phyloP scores from a whole-genome alignment of 192 early-diverging fungal genomes.

The Mortierella claussenii region DNA sequence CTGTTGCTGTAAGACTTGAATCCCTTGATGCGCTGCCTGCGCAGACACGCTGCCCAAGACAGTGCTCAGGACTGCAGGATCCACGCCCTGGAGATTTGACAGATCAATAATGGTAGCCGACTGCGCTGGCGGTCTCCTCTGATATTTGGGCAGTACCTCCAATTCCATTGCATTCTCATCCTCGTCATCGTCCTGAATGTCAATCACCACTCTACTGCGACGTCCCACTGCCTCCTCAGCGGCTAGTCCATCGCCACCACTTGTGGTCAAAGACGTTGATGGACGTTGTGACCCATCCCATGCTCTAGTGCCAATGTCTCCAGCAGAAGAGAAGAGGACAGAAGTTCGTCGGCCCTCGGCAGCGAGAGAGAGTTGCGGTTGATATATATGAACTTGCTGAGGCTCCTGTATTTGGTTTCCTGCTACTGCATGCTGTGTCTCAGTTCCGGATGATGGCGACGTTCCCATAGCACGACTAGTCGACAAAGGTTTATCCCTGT shows the following conservation, averaged over 20 bases:
- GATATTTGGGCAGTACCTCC: constrained; percentile 26
- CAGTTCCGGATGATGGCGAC: background rate
- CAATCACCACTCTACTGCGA: background rate
- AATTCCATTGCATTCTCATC: constrained; percentile 10
- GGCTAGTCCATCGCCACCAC: background rate
- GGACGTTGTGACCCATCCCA: background rate
- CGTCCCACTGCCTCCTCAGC: background rate
- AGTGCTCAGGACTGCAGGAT: constrained; percentile 20
- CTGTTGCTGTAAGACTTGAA: background rate
- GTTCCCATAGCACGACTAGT: background rate
- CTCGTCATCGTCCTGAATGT: background rate
- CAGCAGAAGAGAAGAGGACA: background rate
- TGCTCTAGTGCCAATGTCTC: background rate
- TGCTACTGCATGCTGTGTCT: background rate
- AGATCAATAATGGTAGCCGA: constrained; percentile 27
- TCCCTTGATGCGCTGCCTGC: background rate
- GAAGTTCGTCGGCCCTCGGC: background rate
- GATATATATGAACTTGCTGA: constrained; percentile 19
- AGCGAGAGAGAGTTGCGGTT: constrained; percentile 6
- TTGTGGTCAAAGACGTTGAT: background rate
- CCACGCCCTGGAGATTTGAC: constrained; percentile 16
- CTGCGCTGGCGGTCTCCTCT: constrained; percentile 17
- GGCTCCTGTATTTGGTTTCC: background rate
- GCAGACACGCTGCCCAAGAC: constrained; percentile 4
- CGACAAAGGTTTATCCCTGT: background rate